Evolutionary conservation across 257 asterid species (phyloP).

Genomic region (Scutellaria galericulata): DNA sequence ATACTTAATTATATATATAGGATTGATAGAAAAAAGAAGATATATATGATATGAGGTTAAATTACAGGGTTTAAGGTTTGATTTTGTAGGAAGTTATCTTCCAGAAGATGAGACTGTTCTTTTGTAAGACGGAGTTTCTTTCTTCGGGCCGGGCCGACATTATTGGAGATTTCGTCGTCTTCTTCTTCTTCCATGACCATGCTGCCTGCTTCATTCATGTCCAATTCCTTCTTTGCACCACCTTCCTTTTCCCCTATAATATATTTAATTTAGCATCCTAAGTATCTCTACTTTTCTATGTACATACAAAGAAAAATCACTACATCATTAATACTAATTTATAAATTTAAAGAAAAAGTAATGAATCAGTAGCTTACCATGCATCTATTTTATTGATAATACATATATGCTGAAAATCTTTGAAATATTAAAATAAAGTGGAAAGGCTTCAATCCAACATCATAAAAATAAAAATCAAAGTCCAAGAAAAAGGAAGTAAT

Average conservation of each 20-base stretch:
- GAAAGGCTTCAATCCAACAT: no score
- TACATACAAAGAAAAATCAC: no score
- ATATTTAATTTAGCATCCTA: not conserved
- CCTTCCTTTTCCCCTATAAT: slow-evolving; percentile 42
- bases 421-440: no score
- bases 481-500: no score
- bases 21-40: not conserved
- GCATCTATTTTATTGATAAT: no score
- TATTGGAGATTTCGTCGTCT: slow-evolving; percentile 36
- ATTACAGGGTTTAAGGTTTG: slow-evolving; percentile 70
- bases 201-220: slow-evolving; percentile 62
- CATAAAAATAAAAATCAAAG: no score
- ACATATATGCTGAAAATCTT: no score
- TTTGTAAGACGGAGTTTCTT: slow-evolving; percentile 81
- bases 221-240: slow-evolving; percentile 49
- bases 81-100: slow-evolving; percentile 63
- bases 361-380: no score
- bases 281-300: no score
- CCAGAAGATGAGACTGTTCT: slow-evolving; percentile 74
- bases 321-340: no score
- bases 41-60: no score
- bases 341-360: no score
- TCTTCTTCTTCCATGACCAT: slow-evolving; percentile 42
- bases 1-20: not conserved
- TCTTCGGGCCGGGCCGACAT: slow-evolving; percentile 44